These are phyloP conservation scores for Ganoderma resinaceum DNA, from an alignment of 1,284 basidiomycete genomes.

Conservation along the genomic window DNA sequence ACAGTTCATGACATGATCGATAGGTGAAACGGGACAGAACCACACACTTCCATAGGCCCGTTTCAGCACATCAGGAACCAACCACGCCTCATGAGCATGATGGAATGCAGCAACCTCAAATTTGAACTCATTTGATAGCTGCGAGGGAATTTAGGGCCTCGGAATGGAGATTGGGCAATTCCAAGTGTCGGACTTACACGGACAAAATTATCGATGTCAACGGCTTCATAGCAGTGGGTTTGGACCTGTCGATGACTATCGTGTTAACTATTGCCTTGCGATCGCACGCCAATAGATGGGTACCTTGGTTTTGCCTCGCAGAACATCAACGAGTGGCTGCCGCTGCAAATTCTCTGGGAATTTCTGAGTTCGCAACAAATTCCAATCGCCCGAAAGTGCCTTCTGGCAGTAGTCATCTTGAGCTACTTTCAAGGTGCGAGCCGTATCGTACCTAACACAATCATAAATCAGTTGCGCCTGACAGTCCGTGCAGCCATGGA, in stretches of 20 bases:
- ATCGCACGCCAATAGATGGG: not conserved
- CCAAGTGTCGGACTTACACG: slow-evolving; percentile 47
- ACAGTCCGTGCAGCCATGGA: not conserved
- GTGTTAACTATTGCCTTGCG: not conserved
- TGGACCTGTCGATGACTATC: slow-evolving; percentile 54
- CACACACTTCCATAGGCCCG: slow-evolving; percentile 55
- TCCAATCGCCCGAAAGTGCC: slow-evolving; percentile 62
- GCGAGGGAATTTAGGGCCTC: not conserved
- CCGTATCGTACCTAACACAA: slow-evolving; percentile 59
- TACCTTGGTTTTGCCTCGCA: slow-evolving; percentile 79
- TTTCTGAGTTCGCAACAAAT: slow-evolving; percentile 50
- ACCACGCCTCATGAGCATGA: slow-evolving; percentile 65
- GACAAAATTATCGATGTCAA: slow-evolving; percentile 78
- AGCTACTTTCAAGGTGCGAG: slow-evolving; percentile 67
- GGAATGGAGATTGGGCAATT: not conserved
- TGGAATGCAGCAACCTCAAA: slow-evolving; percentile 61
- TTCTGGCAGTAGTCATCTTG: slow-evolving; percentile 78
- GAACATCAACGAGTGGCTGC: slow-evolving; percentile 84
- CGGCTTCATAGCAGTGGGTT: slow-evolving; percentile 81
- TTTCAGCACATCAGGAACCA: slow-evolving; percentile 62
- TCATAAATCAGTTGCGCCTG: slow-evolving; percentile 36
- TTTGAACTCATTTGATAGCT: slow-evolving; percentile 54
- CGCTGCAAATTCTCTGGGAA: slow-evolving; percentile 83
- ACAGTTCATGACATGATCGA: not conserved
- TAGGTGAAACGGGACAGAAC: not conserved